Base-by-base conservation (phyloP, 2,329 filamentous ascomycete species). In the Drechslerella dactyloides region DNA sequence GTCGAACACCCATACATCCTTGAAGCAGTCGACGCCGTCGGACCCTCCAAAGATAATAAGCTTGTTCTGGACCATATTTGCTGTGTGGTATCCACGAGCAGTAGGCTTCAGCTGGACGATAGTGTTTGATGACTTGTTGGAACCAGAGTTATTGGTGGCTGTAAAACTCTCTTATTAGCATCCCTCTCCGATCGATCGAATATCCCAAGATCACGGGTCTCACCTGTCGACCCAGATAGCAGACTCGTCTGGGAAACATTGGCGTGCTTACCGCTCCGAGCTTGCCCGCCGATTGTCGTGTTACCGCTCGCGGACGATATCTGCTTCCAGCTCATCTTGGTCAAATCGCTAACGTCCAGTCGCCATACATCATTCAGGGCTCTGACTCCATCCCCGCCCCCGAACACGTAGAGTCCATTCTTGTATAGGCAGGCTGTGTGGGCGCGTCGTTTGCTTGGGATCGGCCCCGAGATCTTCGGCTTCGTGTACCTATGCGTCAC, bases 1-100 rank as follows among this genome's bases (percentile, higher is more conserved):
- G 77, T 90, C 87, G 79, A 89, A 89, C 30, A 90, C 85, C 87
- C 87, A 90, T 44, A 90, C 87, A 76, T 90, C 87, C 77, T 87
- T 84, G 79, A 90, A 90, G 79, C 87, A 90, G 79, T 89, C 87
- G 57, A 86, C 86, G 74, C 87, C 87, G 77, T 90, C 87, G 1
- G 86, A 88, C 35, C 87, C 87, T 42, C 87, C 87, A 77, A 85
- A 89, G 75, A 90, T 86, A 78, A 90, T 89, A 73, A 90, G 84
- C 80, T 90, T 90, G 79, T 84, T 84, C 74, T 87, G 87, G 48
- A 89, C 87, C 84, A 90, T 89, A 77, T 89, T 90, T 74, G 87
- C 87, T 2, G 87, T 89, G 78, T 90, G 87, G 77, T 90, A 90
- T 57, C 87, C 87, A 54, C 87, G 81, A 19, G 87, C 85, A 77